Evolutionary conservation across 257 asterid species (phyloP).

Genomic region (Anisodus acutangulus): DNA sequence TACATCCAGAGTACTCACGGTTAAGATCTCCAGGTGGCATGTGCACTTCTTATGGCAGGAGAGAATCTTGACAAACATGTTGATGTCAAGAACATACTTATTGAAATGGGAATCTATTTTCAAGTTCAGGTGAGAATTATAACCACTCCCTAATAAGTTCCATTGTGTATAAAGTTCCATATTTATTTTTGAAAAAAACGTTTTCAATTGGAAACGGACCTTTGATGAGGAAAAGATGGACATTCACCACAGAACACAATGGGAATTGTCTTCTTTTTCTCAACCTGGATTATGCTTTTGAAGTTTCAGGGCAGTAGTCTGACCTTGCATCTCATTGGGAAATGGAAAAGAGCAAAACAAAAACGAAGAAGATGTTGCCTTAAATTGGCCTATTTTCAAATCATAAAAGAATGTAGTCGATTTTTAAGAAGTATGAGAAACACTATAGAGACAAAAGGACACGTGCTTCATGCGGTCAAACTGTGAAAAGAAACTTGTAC

Average conservation of each 20-base stretch:
- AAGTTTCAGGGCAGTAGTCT: neutral
- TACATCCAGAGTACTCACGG: slow-evolving; percentile 11
- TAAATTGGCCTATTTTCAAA: neutral
- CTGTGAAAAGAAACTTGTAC: neutral
- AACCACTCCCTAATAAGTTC: slow-evolving; percentile 23
- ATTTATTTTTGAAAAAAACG: neutral
- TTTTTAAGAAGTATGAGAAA: neutral
- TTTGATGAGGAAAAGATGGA: neutral
- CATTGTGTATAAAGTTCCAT: neutral
- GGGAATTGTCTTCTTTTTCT: neutral
- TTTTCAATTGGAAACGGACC: neutral
- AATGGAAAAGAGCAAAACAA: neutral
- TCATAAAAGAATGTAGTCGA: neutral
- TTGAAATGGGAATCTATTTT: slow-evolving; percentile 92
- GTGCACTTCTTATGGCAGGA: slow-evolving; percentile 92
- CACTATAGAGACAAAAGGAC: neutral
- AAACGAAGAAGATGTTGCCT: neutral
- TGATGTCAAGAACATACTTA: slow-evolving; percentile 70
- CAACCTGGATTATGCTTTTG: neutral
- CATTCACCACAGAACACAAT: neutral
- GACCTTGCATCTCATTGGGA: neutral
- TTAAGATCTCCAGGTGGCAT: slow-evolving; percentile 68
- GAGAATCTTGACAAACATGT: slow-evolving; percentile 78
- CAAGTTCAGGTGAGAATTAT: slow-evolving; percentile 80
- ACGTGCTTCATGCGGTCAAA: neutral